phyloP scores from a whole-genome alignment of 129 eudicot species.

The Arctium minus region DNA sequence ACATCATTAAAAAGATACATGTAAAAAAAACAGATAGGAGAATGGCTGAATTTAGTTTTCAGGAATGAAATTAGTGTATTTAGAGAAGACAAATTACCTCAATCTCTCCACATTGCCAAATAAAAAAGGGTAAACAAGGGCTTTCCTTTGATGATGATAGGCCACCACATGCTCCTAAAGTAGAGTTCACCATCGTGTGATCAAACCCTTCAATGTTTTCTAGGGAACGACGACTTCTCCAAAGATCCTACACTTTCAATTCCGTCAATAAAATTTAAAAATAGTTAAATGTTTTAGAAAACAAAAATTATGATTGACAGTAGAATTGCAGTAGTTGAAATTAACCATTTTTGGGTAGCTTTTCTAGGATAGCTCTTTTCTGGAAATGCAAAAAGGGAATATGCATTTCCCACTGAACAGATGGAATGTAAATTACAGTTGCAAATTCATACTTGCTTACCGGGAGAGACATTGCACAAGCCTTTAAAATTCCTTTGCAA shows the following conservation, averaged over 20 bases:
- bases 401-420: not conserved
- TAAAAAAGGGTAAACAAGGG: conserved; percentile 63
- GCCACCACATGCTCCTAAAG: conserved; percentile 83
- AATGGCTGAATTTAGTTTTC: not conserved
- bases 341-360: not conserved
- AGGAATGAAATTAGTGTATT: not conserved
- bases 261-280: not conserved
- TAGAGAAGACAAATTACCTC: conserved; percentile 42
- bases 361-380: not conserved
- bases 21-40: not conserved
- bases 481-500: conserved; percentile 75
- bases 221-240: conserved; percentile 78
- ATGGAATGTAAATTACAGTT: not conserved
- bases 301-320: not conserved
- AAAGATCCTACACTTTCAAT: conserved; percentile 58
- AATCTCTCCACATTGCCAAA: conserved; percentile 84
- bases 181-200: conserved; percentile 61
- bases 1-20: not conserved
- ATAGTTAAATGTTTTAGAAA: not conserved
- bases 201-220: conserved; percentile 80
- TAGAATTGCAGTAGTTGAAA: not conserved
- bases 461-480: conserved; percentile 89
- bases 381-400: not conserved
- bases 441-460: conserved; percentile 39
- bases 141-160: conserved; percentile 43